A percentile compares a stretch with the other conserved stretches of the same genome.
Evolutionary conservation across 1,284 basidiomycete species (phyloP).

Genomic region (Mrakiaceae sp.): DNA sequence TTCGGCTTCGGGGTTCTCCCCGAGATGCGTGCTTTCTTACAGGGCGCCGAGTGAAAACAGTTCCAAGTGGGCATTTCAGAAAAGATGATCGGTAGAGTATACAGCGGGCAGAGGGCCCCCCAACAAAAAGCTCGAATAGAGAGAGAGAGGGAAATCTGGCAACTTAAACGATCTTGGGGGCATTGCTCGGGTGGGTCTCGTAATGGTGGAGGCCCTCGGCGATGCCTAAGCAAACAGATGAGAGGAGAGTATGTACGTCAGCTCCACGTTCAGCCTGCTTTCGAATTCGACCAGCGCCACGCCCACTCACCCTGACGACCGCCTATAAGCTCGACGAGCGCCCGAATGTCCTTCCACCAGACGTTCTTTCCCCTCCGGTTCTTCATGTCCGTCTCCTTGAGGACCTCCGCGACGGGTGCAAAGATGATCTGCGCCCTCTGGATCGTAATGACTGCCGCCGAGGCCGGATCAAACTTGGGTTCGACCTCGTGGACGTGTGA

Average conservation of each 20-base stretch:
- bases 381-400: slow-evolving; percentile 77
- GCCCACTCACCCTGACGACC: slow-evolving; percentile 11
- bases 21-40: background rate
- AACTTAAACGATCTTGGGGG: background rate
- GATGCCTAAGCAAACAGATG: background rate
- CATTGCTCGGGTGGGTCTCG: background rate
- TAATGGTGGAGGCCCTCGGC: slow-evolving; percentile 12
- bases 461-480: slow-evolving; percentile 22
- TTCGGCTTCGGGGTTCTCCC: background rate
- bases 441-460: slow-evolving; percentile 83
- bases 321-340: slow-evolving; percentile 55
- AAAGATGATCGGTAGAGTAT: background rate
- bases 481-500: slow-evolving; percentile 31
- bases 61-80: background rate
- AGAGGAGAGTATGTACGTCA: background rate
- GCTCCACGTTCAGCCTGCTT: too few species aligned
- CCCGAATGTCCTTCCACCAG: slow-evolving; percentile 70
- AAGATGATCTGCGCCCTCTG: slow-evolving; percentile 67
- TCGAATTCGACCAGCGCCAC: too few species aligned
- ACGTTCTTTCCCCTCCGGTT: slow-evolving; percentile 65
- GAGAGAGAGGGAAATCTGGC: background rate
- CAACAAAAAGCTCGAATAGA: background rate
- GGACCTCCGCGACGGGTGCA: slow-evolving; percentile 74
- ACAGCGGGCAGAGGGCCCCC: background rate
- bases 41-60: background rate